Conservation (phyloP, 2,329 filamentous ascomycete species). For the Colletotrichum higginsianum region DNA sequence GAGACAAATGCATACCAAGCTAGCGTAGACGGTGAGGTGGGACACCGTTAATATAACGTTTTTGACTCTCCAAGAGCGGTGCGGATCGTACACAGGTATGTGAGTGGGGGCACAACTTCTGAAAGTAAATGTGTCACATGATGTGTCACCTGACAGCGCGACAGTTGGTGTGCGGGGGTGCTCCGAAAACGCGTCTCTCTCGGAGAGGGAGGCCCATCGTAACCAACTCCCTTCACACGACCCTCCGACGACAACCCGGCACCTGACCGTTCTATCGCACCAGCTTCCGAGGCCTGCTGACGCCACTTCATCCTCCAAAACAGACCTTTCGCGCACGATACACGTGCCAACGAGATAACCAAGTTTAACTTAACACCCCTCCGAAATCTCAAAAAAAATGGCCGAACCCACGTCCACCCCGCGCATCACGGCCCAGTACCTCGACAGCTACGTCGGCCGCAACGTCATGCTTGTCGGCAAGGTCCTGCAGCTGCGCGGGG, state of each 20-base stretch:
- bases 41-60: conserved; percentile 39
- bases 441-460: conserved; percentile 80
- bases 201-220: background rate
- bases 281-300: background rate
- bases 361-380: background rate
- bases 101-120: background rate
- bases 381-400: conserved; percentile 64
- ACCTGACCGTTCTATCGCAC: background rate
- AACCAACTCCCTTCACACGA: conserved; percentile 15
- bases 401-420: conserved; percentile 78
- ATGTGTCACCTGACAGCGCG: conserved; percentile 39
- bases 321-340: background rate
- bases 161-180: conserved; percentile 23
- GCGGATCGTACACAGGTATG: background rate
- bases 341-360: background rate
- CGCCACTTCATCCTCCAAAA: background rate
- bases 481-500: conserved; percentile 85
- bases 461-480: conserved; percentile 90
- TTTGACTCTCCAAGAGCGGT: conserved; percentile 27
- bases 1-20: background rate
- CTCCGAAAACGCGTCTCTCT: conserved; percentile 15
- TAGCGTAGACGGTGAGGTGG: conserved; percentile 4
- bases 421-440: conserved; percentile 85
- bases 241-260: conserved; percentile 2
- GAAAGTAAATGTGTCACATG: background rate